Evolutionary conservation across 805 yeast genomes (phyloP).

Genomic region (Lachancea quebecensis): DNA sequence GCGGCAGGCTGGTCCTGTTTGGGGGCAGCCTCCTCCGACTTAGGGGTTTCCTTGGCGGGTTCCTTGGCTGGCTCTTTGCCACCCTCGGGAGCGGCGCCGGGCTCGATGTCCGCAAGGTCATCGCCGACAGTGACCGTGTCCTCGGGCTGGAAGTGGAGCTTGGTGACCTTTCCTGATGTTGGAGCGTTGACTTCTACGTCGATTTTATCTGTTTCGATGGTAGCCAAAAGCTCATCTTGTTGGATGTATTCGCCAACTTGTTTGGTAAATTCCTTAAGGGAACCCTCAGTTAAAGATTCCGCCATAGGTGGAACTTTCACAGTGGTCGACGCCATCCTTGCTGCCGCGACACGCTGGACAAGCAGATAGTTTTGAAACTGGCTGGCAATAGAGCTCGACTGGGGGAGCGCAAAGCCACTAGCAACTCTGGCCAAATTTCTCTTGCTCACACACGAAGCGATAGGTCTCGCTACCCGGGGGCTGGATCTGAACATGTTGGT

Average conservation of each 20-base stretch:
- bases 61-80: slow-evolving; percentile 5
- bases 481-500: slow-evolving; percentile 3
- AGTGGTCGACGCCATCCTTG: slow-evolving; percentile 30
- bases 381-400: not conserved
- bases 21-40: not conserved
- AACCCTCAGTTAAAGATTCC: slow-evolving; percentile 96
- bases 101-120: slow-evolving; percentile 80
- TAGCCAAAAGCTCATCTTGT: slow-evolving; percentile 86
- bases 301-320: slow-evolving; percentile 98
- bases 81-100: slow-evolving; percentile 52
- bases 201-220: slow-evolving; percentile 97
- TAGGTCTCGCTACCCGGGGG: slow-evolving; percentile 2
- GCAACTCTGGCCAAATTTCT: not conserved
- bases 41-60: slow-evolving; percentile 18
- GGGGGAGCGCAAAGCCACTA: slow-evolving; percentile 2
- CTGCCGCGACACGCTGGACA: not conserved
- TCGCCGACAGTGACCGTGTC: slow-evolving; percentile 96
- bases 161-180: slow-evolving; percentile 79
- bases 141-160: slow-evolving; percentile 73
- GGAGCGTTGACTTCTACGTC: slow-evolving; percentile 97
- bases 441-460: slow-evolving; percentile 1
- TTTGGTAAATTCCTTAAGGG: slow-evolving; percentile 63
- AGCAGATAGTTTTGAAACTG: slow-evolving; percentile 1
- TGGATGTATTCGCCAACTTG: slow-evolving; percentile 83
- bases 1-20: slow-evolving; percentile 5